Conservation (phyloP, 352 stramenopile genomes). For the Globisporangium lucens region DNA sequence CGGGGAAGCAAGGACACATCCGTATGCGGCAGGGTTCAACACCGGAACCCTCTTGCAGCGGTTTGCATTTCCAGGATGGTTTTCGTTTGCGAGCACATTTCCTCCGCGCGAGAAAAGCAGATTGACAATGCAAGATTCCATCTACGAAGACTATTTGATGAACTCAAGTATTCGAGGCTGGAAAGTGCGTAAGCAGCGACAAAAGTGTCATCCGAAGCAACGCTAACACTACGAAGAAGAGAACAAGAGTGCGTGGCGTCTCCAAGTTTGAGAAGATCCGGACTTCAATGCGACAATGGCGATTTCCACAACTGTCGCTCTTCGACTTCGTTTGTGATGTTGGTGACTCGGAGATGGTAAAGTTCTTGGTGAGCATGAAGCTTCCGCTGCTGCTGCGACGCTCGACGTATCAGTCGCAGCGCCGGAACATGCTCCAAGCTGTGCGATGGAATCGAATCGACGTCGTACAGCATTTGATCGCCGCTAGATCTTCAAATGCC, state of each 20-base stretch:
- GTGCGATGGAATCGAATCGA: slow-evolving; percentile 60
- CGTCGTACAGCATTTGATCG: slow-evolving; percentile 41
- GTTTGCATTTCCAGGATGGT: slow-evolving; percentile 65
- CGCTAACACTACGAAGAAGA: not conserved
- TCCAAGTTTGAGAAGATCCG: slow-evolving; percentile 25
- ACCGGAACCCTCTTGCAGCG: slow-evolving; percentile 44
- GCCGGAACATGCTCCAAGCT: slow-evolving; percentile 52
- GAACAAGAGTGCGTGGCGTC: not conserved
- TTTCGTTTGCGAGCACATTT: slow-evolving; percentile 32
- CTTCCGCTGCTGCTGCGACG: slow-evolving; percentile 29
- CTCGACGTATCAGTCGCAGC: slow-evolving; percentile 41
- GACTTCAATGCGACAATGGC: slow-evolving; percentile 32
- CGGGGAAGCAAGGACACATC: slow-evolving; percentile 36
- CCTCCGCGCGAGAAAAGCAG: slow-evolving; percentile 24
- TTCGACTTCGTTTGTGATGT: slow-evolving; percentile 41
- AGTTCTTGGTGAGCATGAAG: slow-evolving; percentile 29
- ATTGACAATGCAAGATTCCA: slow-evolving; percentile 24
- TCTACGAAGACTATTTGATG: slow-evolving; percentile 34
- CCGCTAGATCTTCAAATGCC: not conserved
- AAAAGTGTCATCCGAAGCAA: slow-evolving; percentile 7
- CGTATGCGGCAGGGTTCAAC: slow-evolving; percentile 44
- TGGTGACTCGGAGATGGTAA: slow-evolving; percentile 23
- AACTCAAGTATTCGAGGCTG: slow-evolving; percentile 43
- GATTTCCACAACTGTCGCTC: slow-evolving; percentile 37
- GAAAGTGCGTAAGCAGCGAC: slow-evolving; percentile 16